Base-by-base conservation (phyloP, 805 yeast genomes). In the Sugiyamaella boreocaroliniensis region DNA sequence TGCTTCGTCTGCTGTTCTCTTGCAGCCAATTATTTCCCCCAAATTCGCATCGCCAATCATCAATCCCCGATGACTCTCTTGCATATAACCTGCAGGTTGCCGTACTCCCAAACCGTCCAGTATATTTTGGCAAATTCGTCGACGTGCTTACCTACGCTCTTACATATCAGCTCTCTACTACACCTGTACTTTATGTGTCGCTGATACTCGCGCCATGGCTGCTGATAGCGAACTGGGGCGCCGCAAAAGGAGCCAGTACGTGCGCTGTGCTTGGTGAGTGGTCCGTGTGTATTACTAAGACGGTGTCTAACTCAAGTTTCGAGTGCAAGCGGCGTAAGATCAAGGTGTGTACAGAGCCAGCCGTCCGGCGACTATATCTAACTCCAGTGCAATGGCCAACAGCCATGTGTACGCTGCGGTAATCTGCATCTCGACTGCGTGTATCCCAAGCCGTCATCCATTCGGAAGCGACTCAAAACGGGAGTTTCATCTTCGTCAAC, bases 241-340 rank as follows among this genome's bases (percentile, higher is more conserved):
- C 19, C 19, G 48, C 20, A 54, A 54, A 34, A 47, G 57, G 19
- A 42, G 32, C 19, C 51, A 54, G 45, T 54, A 54, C 34, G 57
- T 54, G 34, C 26, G 15, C 34, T 51, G 51, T 18, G 57, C 57
- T 8, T 54, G 55, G 50, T 49, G 26, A 37, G 49, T 16, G 26
- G 15, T 29, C 14, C n/a, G 32, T n/a, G 29, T n/a, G 20, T 12
- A 16, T 10, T 19, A 11, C 10, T 16, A 22, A 22, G 26, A 22
- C 26, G 26, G 26, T 11, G 46, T 11, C 43, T 46, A 34, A 46
- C 19, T 15, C 14, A 22, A 56, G 62, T 41, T 22, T 46, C 41
- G 64, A 50, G 22, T 61, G 65, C 52, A 56, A 55, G 43, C 52
- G 58, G 18, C 56, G 65, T 8, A 61, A 61, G 44, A 58, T 61